These are phyloP conservation scores for Oxyria digyna DNA, from an alignment of 148 eudicot species.

Conservation along the genomic window DNA sequence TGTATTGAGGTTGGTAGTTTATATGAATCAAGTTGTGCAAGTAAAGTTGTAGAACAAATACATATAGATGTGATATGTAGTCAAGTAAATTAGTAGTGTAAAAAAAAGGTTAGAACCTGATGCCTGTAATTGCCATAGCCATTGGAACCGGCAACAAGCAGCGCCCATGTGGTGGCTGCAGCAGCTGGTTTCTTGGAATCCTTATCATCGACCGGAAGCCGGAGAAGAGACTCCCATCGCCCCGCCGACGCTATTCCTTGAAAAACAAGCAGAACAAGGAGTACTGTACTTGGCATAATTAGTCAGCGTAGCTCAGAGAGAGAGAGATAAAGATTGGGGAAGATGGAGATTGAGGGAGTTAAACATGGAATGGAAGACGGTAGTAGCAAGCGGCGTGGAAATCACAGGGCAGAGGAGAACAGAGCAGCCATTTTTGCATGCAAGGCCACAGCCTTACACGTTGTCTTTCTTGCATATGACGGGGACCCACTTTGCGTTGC, in stretches of 20 bases:
- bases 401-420: too few species aligned
- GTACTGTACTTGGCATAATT: too few species aligned
- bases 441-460: slow-evolving; percentile 10
- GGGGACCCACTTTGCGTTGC: too few species aligned
- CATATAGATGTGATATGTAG: too few species aligned
- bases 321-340: too few species aligned
- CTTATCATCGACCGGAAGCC: slow-evolving; percentile 23
- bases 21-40: too few species aligned
- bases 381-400: too few species aligned
- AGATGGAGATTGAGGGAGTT: too few species aligned
- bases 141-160: slow-evolving; percentile 68
- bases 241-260: neutral
- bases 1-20: too few species aligned
- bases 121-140: slow-evolving; percentile 69
- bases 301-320: too few species aligned
- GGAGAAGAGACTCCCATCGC: slow-evolving; percentile 34
- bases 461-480: neutral
- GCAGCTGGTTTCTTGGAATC: slow-evolving; percentile 20
- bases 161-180: slow-evolving; percentile 49
- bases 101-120: slow-evolving; percentile 27
- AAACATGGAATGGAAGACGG: neutral
- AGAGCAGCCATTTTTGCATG: neutral
- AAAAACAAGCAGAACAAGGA: slow-evolving; percentile 1
- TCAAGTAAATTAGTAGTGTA: too few species aligned
- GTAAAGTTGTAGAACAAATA: too few species aligned